Percentiles rank a stretch among this genome's conserved stretches.
Evolutionary conservation across 768 basidiomycete genomes (phyloP).

Genomic region (Pleurotus salmoneostramineus): DNA sequence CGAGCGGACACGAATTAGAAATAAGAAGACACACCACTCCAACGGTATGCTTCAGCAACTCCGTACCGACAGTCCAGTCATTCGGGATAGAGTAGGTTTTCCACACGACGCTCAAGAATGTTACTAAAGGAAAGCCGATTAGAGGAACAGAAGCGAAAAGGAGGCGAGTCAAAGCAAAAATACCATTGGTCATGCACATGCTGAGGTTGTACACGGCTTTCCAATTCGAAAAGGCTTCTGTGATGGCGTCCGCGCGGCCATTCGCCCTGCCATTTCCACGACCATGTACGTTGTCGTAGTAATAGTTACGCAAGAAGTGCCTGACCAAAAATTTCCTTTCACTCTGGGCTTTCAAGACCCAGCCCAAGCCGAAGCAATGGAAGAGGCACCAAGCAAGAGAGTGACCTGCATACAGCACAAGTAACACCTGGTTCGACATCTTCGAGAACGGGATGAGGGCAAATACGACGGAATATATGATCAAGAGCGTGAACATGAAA

Average conservation of each 20-base stretch:
- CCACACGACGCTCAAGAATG: slow-evolving; percentile 83
- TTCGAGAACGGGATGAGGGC: slow-evolving; percentile 48
- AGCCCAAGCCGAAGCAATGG: slow-evolving; percentile 85
- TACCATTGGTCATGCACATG: slow-evolving; percentile 93
- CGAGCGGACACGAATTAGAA: slow-evolving; percentile 9
- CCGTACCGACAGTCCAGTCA: slow-evolving; percentile 86
- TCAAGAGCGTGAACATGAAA: slow-evolving; percentile 70
- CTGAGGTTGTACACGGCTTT: slow-evolving; percentile 90
- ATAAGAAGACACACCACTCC: slow-evolving; percentile 60
- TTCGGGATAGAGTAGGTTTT: slow-evolving; percentile 80
- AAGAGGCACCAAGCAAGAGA: slow-evolving; percentile 83
- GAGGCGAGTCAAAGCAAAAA: slow-evolving; percentile 9
- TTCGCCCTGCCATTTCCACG: slow-evolving; percentile 20
- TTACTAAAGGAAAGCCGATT: slow-evolving; percentile 46
- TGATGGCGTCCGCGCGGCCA: slow-evolving; percentile 60
- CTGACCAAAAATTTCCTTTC: slow-evolving; percentile 85
- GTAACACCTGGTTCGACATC: slow-evolving; percentile 40
- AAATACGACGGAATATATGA: slow-evolving; percentile 61
- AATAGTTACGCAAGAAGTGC: slow-evolving; percentile 93
- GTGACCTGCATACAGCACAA: slow-evolving; percentile 77
- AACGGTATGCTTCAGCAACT: slow-evolving; percentile 82
- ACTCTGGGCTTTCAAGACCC: slow-evolving; percentile 81
- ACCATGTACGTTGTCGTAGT: slow-evolving; percentile 70
- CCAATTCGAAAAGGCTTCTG: slow-evolving; percentile 95
- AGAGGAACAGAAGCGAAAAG: slow-evolving; percentile 1